Percentiles rank a stretch among this genome's conserved stretches.
phyloP scores from a whole-genome alignment of 169 alveolate species.

The Plasmodium coatneyi region DNA sequence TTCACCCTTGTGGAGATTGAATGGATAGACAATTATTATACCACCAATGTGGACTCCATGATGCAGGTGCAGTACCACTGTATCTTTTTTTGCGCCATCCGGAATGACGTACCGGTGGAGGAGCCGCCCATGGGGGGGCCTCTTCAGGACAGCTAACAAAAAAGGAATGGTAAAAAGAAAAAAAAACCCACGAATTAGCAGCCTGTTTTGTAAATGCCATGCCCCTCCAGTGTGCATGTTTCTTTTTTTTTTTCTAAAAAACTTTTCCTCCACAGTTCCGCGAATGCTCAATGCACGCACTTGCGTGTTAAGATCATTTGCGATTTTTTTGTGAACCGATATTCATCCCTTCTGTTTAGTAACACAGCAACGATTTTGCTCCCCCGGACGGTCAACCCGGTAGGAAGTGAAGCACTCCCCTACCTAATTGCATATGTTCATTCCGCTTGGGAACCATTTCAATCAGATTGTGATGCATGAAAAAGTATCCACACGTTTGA shows the following conservation, averaged over 20 bases:
- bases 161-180: too few species aligned
- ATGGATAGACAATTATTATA: conserved; percentile 90
- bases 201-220: neutral
- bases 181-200: too few species aligned
- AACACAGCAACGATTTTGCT: neutral
- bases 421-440: neutral
- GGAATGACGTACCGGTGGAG: conserved; percentile 80
- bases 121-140: neutral
- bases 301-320: neutral
- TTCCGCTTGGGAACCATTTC: neutral
- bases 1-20: conserved; percentile 87
- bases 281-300: neutral
- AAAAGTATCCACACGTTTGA: conserved; percentile 21
- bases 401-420: too few species aligned
- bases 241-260: neutral
- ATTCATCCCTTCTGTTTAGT: neutral
- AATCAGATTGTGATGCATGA: conserved; percentile 77
- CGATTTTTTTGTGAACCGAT: neutral
- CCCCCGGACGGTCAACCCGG: too few species aligned
- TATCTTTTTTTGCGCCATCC: conserved; percentile 89
- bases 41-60: conserved; percentile 90
- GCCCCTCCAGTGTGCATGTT: neutral
- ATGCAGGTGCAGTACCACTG: conserved; percentile 92
- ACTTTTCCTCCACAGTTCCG: neutral
- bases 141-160: neutral